Base-by-base conservation (phyloP, 169 alveolate species). In the Sarcocystis neurona region DNA sequence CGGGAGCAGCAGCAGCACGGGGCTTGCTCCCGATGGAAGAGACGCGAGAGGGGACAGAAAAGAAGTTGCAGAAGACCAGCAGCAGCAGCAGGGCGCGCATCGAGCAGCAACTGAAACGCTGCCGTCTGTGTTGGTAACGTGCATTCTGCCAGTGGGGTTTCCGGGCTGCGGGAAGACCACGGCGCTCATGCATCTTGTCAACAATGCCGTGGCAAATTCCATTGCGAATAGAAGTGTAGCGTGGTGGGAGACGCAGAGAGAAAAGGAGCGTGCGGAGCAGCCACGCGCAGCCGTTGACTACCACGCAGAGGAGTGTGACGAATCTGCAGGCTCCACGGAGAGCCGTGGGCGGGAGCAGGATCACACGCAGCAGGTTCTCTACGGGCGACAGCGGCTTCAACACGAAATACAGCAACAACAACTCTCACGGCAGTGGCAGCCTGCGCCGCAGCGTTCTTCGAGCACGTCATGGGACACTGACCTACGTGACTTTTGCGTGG, bases 81-180 rank as follows among this genome's bases (percentile, higher is more conserved):
- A 63, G 39, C 75, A 63, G n/a, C 6, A 20, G 75, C 75, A 5
- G 34, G 39, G 34, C 34, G 18, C 60, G 41, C 58, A 8, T 8
- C 48, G 60, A 72, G 82, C 46, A 39, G 10, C 37, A 34, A n/a
- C 37, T 39, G 58, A 72, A 72, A 39, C 30, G 66, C 66, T 23
- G 23, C 82, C 82, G 39, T 15, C 41, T 10, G 82, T 56, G 15
- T 15, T 39, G 30, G n/a, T 72, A n/a, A 72, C 82, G 20, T 72
- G 82, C 56, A 37, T 72, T 32, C 34, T 72, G 82, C 82, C 82
- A 10, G 82, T 72, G 48, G 82, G 82, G 15, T 72, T 72, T 56
- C 82, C 82, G 2, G 82, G 82, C 34, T 72, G 82, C 56, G 82
- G 82, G 37, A 72, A 72, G 56, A 72, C 58, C 56, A 72, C 82